Conservation (phyloP, 2,329 filamentous ascomycete genomes). For the Grosmannia serpens region DNA sequence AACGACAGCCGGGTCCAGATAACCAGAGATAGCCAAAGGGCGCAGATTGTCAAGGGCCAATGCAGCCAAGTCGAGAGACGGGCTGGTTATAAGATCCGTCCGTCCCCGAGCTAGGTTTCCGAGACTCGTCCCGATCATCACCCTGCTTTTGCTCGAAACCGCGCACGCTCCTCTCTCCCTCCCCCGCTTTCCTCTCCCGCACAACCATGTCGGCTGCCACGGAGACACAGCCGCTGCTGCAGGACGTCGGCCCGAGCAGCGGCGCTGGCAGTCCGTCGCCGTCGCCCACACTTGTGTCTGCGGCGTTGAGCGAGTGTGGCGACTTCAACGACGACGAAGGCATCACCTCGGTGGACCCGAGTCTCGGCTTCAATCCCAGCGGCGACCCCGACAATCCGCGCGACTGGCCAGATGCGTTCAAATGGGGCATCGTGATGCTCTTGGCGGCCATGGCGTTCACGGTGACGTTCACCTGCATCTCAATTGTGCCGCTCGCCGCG, state of each 20-base stretch:
- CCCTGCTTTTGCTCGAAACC: not conserved
- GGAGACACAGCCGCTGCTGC: conserved; percentile 8
- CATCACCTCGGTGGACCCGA: not conserved
- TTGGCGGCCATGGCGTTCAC: conserved; percentile 44
- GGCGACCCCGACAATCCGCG: conserved; percentile 37
- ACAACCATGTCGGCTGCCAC: not conserved
- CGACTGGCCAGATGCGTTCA: conserved; percentile 40
- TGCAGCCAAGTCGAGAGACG: not conserved
- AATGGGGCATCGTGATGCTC: conserved; percentile 40
- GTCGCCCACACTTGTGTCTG: not conserved
- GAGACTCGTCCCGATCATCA: not conserved
- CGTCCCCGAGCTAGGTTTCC: not conserved
- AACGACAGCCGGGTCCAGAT: not conserved
- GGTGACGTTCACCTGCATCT: conserved; percentile 49
- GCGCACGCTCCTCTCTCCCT: not conserved
- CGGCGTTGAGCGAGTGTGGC: not conserved
- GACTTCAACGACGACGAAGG: not conserved
- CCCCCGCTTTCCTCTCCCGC: not conserved
- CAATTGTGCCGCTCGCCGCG: conserved; percentile 40
- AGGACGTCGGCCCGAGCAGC: not conserved
- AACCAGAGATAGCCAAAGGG: not conserved
- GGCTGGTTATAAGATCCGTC: not conserved
- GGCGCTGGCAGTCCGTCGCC: not conserved
- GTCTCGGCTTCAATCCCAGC: not conserved
- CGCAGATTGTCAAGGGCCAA: not conserved